Evolutionary conservation across 371 early-diverging fungal genomes (phyloP).

Genomic region (Quaeritorhiza haematococci): DNA sequence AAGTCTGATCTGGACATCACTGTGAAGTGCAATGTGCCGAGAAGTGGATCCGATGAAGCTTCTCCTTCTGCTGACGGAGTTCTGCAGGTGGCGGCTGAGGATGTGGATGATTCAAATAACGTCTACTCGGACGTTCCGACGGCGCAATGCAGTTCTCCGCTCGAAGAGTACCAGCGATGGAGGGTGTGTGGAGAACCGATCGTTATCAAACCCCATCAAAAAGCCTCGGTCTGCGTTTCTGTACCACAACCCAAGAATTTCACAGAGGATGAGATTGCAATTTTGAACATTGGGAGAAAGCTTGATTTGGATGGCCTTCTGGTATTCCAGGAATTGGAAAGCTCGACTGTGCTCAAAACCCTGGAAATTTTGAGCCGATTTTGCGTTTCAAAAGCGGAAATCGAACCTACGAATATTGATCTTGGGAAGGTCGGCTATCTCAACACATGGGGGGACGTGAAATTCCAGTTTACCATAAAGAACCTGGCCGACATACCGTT

Average conservation of each 20-base stretch:
- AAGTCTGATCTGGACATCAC: constrained; percentile 5
- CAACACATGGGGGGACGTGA: constrained; percentile 63
- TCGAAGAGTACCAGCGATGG: too few relatives aligned
- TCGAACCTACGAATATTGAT: constrained; percentile 53
- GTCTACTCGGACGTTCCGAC: too few relatives aligned
- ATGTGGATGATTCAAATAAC: constrained; percentile 1
- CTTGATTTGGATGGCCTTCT: constrained; percentile 54
- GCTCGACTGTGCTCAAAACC: constrained; percentile 49
- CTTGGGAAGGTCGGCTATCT: constrained; percentile 74
- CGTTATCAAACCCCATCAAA: constrained; percentile 51
- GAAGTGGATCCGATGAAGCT: too few relatives aligned
- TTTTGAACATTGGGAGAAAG: constrained; percentile 50
- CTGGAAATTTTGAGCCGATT: constrained; percentile 56
- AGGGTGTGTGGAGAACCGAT: constrained; percentile 31
- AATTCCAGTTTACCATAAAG: constrained; percentile 53
- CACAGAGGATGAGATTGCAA: constrained; percentile 34
- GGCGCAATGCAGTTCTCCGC: too few relatives aligned
- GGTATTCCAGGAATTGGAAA: constrained; percentile 51
- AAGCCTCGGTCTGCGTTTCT: constrained; percentile 49
- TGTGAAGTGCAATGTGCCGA: background rate
- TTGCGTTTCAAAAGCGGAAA: constrained; percentile 57
- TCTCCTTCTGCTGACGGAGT: too few relatives aligned
- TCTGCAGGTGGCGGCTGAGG: too few relatives aligned
- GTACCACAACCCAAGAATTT: constrained; percentile 54
- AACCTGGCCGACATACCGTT: constrained; percentile 65